Base-by-base conservation (phyloP, 441 rosid species). In the Pelargonium australe region DNA sequence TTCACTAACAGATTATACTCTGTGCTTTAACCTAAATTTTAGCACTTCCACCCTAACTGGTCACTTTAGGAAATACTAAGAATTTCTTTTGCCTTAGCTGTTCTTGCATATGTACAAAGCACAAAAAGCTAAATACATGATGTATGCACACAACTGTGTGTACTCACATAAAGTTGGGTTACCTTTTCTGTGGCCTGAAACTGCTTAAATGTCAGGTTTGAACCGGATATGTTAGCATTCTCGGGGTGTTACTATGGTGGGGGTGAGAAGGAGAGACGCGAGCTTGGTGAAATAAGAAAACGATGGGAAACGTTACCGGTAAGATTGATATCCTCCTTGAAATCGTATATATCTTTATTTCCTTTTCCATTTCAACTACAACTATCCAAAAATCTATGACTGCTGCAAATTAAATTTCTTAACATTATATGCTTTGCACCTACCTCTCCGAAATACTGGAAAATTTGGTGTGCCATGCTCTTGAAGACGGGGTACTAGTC, bases 201-300 rank as follows among this genome's bases (percentile, higher is more conserved):
- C 62, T 69, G 9, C 72, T 78, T 34, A 57, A 68, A 44, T 60
- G 72, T 16, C 89, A 95, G 99, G 83, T 95, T 95, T 82, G 99
- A 95, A 82, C 92, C 99, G 72, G 99, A 92, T 80, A 95, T 92
- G 98, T 86, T 95, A 66, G 98, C 99, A 66, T 95, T 95, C 79
- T 95, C 99, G 74, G 98, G 99, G 68, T 95, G 99, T 78, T 94
- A 92, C 79, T 95, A 76, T 79, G 99, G 99, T 37, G 99, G 99
- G 16, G 99, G 98, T 72, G 99, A 92, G 64, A 92, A 89, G 76
- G 99, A 90, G 78, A 85, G 87, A 85, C 72, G 72, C 44, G 97
- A 95, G 81, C 97, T 95, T n/a, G 87, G 85, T 51, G 90, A 87
- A 82, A 89, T 95, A 75, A 84, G 98, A 77, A 95, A 90, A 75